phyloP scores from a whole-genome alignment of 495 filamentous ascomycete species.

The Penicillium roqueforti region DNA sequence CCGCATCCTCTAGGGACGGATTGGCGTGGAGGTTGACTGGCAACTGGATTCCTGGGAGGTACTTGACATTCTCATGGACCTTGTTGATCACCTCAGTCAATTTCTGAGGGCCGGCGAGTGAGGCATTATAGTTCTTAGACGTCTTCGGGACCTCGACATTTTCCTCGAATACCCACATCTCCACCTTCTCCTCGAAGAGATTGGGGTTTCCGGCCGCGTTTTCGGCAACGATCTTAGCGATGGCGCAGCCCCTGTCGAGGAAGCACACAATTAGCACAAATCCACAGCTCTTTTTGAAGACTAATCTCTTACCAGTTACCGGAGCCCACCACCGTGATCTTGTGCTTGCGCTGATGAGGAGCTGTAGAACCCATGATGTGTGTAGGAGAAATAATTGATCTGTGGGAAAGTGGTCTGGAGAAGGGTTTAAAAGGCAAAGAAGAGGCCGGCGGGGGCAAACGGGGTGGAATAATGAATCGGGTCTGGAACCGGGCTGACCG shows the following conservation, averaged over 20 bases:
- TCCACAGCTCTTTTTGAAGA: background rate
- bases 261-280: conserved; percentile 1
- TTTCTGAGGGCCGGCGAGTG: conserved; percentile 65
- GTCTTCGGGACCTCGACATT: conserved; percentile 66
- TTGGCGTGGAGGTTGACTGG: conserved; percentile 86
- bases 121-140: conserved; percentile 56
- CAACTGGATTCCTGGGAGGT: conserved; percentile 81
- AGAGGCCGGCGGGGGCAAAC: conserved; percentile 21
- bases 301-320: conserved; percentile 77
- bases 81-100: conserved; percentile 88
- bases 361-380: conserved; percentile 41
- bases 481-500: conserved; percentile 24
- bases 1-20: conserved; percentile 76
- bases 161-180: conserved; percentile 98
- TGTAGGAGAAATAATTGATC: conserved; percentile 24
- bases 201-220: conserved; percentile 73
- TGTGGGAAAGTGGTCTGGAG: conserved; percentile 12
- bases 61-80: conserved; percentile 95
- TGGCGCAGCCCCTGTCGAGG: conserved; percentile 75
- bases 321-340: conserved; percentile 89
- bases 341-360: conserved; percentile 67
- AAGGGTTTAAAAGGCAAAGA: conserved; percentile 22
- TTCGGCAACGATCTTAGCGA: conserved; percentile 94
- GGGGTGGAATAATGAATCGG: conserved; percentile 8
- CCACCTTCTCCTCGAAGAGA: conserved; percentile 81